phyloP scores from a whole-genome alignment of 2,329 filamentous ascomycete species.

The Aspergillus fischeri region DNA sequence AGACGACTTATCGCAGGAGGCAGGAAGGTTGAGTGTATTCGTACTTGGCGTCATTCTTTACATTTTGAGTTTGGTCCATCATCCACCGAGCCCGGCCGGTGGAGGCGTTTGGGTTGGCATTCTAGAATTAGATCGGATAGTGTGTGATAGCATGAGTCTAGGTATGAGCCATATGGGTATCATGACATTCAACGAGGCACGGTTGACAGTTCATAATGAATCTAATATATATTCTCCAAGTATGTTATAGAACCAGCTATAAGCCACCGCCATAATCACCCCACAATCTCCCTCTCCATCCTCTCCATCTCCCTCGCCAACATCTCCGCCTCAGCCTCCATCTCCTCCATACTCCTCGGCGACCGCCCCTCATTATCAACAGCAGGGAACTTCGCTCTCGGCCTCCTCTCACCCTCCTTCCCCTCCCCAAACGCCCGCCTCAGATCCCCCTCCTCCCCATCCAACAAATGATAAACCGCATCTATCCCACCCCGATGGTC shows the following conservation, averaged over 20 bases:
- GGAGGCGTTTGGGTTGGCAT: conserved; percentile 4
- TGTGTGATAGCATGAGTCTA: not conserved
- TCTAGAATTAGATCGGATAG: conserved; percentile 3
- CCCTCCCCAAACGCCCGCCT: conserved; percentile 64
- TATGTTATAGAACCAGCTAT: not conserved
- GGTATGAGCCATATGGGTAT: not conserved
- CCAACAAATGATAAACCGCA: conserved; percentile 76
- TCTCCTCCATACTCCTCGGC: conserved; percentile 67
- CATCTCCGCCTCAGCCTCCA: conserved; percentile 71
- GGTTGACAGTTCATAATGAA: not conserved
- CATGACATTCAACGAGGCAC: conserved; percentile 1
- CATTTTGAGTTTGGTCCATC: not conserved
- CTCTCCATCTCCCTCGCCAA: conserved; percentile 56
- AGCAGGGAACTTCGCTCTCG: conserved; percentile 59
- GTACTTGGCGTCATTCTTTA: not conserved
- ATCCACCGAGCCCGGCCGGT: conserved; percentile 2
- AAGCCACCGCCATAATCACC: conserved; percentile 15
- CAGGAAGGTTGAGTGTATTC: conserved; percentile 10
- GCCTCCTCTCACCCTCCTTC: conserved; percentile 26
- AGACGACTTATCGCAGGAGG: not conserved
- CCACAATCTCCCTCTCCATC: conserved; percentile 34
- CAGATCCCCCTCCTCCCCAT: conserved; percentile 79
- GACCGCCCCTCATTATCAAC: conserved; percentile 68
- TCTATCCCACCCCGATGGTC: conserved; percentile 60
- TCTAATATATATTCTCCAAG: not conserved